phyloP scores from a whole-genome alignment of 441 rosid genomes.

The Sinapis alba region DNA sequence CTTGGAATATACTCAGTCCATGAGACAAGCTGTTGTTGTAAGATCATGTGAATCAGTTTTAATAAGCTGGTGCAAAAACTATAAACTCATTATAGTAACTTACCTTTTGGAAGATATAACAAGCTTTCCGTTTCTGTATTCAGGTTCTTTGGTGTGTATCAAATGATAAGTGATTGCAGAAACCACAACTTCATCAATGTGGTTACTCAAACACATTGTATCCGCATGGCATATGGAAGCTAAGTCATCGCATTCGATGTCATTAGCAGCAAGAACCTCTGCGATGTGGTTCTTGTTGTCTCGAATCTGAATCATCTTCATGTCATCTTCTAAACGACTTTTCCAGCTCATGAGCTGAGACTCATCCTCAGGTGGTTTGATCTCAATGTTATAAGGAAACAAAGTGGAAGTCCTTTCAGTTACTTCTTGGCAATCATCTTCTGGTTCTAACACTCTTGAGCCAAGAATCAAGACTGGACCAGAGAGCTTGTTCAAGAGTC shows the following conservation, averaged over 20 bases:
- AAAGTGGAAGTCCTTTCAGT: not conserved
- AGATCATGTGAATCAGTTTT: not conserved
- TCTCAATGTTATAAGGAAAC: not conserved
- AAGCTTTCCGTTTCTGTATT: not conserved
- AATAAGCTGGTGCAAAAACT: not conserved
- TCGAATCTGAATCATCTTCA: not conserved
- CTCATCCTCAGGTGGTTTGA: not conserved
- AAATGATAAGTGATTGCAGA: not conserved
- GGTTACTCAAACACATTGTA: not conserved
- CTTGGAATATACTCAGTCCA: not conserved
- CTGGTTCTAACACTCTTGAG: not conserved
- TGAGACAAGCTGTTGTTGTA: not conserved
- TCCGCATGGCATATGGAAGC: not conserved
- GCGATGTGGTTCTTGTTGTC: slow-evolving; percentile 1
- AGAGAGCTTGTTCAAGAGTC: not conserved
- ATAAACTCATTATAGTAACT: not conserved
- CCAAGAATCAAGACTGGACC: slow-evolving; percentile 2
- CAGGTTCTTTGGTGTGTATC: not conserved
- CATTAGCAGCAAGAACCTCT: not conserved
- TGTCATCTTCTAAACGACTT: not conserved
- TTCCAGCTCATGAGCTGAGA: slow-evolving; percentile 2
- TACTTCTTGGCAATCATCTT: not conserved
- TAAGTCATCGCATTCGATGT: not conserved
- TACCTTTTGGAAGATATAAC: not conserved
- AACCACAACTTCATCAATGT: not conserved